phyloP scores from a whole-genome alignment of 2,329 filamentous ascomycete genomes.

The Penicillium decumbens region DNA sequence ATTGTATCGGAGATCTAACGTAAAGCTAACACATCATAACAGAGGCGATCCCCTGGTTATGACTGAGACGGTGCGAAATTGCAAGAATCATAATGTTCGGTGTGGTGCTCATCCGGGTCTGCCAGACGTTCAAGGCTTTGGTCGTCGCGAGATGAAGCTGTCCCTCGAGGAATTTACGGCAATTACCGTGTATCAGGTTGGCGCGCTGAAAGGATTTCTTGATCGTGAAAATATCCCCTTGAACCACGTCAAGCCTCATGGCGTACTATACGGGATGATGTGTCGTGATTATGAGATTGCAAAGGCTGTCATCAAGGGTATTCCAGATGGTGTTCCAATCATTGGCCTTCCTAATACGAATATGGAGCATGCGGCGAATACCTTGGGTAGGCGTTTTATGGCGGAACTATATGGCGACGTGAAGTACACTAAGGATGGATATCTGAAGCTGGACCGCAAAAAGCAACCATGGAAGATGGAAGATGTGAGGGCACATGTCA shows the following conservation, averaged over 20 bases:
- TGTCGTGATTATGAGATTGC: slow-evolving; percentile 50
- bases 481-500: not conserved
- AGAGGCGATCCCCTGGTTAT: slow-evolving; percentile 61
- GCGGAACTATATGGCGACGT: slow-evolving; percentile 56
- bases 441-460: slow-evolving; percentile 54
- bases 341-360: slow-evolving; percentile 54
- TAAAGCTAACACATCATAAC: not conserved
- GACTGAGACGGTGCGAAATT: slow-evolving; percentile 56
- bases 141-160: slow-evolving; percentile 58
- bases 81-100: slow-evolving; percentile 54
- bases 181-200: slow-evolving; percentile 59
- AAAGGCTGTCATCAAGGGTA: slow-evolving; percentile 50
- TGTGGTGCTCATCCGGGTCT: slow-evolving; percentile 62
- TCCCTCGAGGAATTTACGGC: slow-evolving; percentile 54
- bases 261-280: slow-evolving; percentile 57
- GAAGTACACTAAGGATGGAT: slow-evolving; percentile 50
- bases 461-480: slow-evolving; percentile 32
- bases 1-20: not conserved
- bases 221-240: slow-evolving; percentile 40
- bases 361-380: slow-evolving; percentile 52
- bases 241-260: slow-evolving; percentile 61
- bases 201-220: slow-evolving; percentile 23
- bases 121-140: slow-evolving; percentile 62
- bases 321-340: slow-evolving; percentile 49
- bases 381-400: slow-evolving; percentile 47